A percentile compares a stretch with the other conserved stretches of the same genome.
Conservation (phyloP, 2,329 filamentous ascomycete species). For the Epichloe gansuensis region DNA sequence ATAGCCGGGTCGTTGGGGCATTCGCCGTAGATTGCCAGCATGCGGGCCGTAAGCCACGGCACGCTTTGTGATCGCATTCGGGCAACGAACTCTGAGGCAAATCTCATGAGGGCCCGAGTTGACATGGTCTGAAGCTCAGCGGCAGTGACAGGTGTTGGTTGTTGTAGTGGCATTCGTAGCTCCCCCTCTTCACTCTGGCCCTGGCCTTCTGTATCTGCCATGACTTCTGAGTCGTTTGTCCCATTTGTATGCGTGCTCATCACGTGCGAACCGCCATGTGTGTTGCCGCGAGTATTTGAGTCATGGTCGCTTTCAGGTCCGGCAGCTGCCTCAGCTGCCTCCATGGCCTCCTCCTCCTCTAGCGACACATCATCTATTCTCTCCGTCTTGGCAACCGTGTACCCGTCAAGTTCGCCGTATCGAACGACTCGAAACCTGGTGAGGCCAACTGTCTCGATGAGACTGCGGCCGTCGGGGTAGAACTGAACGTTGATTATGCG, state of each 20-base stretch:
- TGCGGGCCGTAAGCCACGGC: conserved; percentile 60
- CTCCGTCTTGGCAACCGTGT: conserved; percentile 62
- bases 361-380: conserved; percentile 71
- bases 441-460: conserved; percentile 65
- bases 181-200: background rate
- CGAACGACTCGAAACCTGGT: conserved; percentile 63
- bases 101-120: conserved; percentile 55
- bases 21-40: conserved; percentile 63
- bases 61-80: conserved; percentile 57
- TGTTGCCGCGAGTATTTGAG: background rate
- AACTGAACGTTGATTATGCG: conserved; percentile 62
- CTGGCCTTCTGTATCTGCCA: background rate
- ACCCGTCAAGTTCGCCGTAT: conserved; percentile 58
- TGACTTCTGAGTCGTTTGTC: background rate
- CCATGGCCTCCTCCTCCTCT: conserved; percentile 64
- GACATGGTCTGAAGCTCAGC: conserved; percentile 35
- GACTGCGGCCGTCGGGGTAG: conserved; percentile 66
- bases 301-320: background rate
- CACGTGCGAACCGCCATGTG: background rate
- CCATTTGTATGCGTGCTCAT: background rate
- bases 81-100: conserved; percentile 53
- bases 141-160: background rate
- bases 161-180: background rate
- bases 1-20: conserved; percentile 61
- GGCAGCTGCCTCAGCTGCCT: conserved; percentile 45